Evolutionary conservation across 352 stramenopile species (phyloP).

Genomic region (Pythium rishiriense): DNA sequence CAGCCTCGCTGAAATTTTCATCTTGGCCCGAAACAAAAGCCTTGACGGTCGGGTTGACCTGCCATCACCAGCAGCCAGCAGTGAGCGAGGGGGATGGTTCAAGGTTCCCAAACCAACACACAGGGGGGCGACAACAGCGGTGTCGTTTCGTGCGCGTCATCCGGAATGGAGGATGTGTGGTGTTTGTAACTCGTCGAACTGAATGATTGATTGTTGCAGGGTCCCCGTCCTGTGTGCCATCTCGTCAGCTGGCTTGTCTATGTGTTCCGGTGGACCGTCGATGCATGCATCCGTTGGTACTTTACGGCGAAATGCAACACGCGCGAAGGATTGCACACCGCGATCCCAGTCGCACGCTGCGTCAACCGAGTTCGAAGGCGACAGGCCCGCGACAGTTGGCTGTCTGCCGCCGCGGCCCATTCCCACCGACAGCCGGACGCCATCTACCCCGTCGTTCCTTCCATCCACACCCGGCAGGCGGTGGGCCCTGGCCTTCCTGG

Average conservation of each 20-base stretch:
- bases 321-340: not conserved
- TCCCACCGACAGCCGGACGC: too few relatives aligned
- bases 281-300: not conserved
- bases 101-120: not conserved
- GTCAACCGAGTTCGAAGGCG: too few relatives aligned
- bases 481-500: too few relatives aligned
- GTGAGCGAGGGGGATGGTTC: not conserved
- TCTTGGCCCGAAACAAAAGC: too few relatives aligned
- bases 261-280: not conserved
- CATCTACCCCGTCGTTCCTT: too few relatives aligned
- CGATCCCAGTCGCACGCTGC: too few relatives aligned
- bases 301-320: conserved; percentile 1
- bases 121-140: too few relatives aligned
- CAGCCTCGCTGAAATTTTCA: not conserved
- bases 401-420: too few relatives aligned
- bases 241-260: conserved; percentile 2
- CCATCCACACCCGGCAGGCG: not conserved
- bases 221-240: conserved; percentile 1
- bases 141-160: conserved; percentile 1
- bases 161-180: not conserved
- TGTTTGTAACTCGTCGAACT: not conserved
- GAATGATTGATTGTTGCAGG: too few relatives aligned
- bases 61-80: not conserved
- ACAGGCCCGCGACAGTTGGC: too few relatives aligned
- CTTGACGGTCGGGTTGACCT: not conserved